These are phyloP conservation scores for Ogataea parapolymorpha DNA, from an alignment of 805 yeast species.

Conservation along the genomic window DNA sequence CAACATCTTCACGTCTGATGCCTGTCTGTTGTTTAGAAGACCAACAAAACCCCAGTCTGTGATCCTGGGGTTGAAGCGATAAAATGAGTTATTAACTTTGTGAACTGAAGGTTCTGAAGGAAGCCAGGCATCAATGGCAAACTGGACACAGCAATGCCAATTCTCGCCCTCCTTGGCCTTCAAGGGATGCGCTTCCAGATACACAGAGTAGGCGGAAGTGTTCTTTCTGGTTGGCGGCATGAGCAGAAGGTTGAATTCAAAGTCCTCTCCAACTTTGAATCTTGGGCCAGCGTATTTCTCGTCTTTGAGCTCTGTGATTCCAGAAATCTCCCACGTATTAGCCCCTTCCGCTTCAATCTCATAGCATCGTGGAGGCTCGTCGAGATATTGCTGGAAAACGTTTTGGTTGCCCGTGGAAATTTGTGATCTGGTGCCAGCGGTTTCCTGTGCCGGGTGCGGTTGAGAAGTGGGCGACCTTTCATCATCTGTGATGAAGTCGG, in stretches of 20 bases:
- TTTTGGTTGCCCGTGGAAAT: conserved; percentile 22
- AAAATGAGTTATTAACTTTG: conserved; percentile 62
- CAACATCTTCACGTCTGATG: conserved; percentile 25
- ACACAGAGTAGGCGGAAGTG: conserved; percentile 60
- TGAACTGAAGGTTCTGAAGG: conserved; percentile 66
- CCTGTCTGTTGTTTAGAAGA: conserved; percentile 56
- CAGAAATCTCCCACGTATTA: conserved; percentile 39
- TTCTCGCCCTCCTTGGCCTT: conserved; percentile 33
- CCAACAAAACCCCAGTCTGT: conserved; percentile 96
- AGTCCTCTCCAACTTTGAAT: conserved; percentile 54
- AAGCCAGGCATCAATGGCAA: conserved; percentile 79
- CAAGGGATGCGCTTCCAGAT: conserved; percentile 68
- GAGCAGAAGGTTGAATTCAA: conserved; percentile 64
- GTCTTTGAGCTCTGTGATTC: conserved; percentile 31
- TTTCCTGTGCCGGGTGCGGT: conserved; percentile 2
- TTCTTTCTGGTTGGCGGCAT: conserved; percentile 72
- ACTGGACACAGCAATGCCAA: conserved; percentile 92
- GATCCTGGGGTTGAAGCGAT: conserved; percentile 70
- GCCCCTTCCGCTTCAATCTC: conserved; percentile 29
- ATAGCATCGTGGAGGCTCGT: conserved; percentile 32
- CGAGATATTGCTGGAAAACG: conserved; percentile 22
- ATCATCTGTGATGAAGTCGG: conserved; percentile 22
- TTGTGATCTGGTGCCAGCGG: neutral
- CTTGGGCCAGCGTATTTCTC: conserved; percentile 39
- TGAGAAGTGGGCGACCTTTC: conserved; percentile 11